Percentiles rank a stretch among this genome's conserved stretches.
These are phyloP conservation scores for Eimeria tenella DNA, from an alignment of 169 alveolate genomes.

Conservation along the genomic window DNA sequence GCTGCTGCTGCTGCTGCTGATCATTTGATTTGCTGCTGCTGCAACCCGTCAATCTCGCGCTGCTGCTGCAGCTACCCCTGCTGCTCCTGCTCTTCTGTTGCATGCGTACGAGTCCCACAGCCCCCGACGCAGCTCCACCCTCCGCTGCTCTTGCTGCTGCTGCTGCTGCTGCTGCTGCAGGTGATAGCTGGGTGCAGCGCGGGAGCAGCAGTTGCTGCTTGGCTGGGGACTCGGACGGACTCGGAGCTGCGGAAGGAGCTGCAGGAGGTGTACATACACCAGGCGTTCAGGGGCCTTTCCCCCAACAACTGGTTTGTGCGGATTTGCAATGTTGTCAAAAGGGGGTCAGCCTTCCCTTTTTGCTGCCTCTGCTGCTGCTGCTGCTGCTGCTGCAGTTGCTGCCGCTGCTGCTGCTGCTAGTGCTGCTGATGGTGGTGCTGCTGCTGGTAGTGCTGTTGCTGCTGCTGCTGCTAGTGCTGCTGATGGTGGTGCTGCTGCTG, in stretches of 20 bases:
- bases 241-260: slow-evolving; percentile 83
- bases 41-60: background rate
- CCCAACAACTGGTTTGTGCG: slow-evolving; percentile 82
- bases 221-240: slow-evolving; percentile 86
- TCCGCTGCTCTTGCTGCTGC: background rate
- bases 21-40: background rate
- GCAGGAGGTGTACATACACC: slow-evolving; percentile 76
- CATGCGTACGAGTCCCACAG: background rate
- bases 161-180: slow-evolving; percentile 56
- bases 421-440: no score
- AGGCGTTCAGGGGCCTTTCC: slow-evolving; percentile 80
- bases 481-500: no score
- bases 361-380: background rate
- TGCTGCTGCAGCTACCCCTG: background rate
- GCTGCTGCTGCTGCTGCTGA: slow-evolving; percentile 23
- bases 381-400: no score
- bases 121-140: background rate
- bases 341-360: slow-evolving; percentile 67
- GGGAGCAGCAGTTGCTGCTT: slow-evolving; percentile 89
- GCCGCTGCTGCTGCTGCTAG: no score
- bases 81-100: background rate
- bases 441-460: no score
- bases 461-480: no score
- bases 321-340: slow-evolving; percentile 80
- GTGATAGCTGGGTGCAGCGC: slow-evolving; percentile 88